These are phyloP conservation scores for Aspergillus jensenii DNA, from an alignment of 2,329 filamentous ascomycete species.

Conservation along the genomic window DNA sequence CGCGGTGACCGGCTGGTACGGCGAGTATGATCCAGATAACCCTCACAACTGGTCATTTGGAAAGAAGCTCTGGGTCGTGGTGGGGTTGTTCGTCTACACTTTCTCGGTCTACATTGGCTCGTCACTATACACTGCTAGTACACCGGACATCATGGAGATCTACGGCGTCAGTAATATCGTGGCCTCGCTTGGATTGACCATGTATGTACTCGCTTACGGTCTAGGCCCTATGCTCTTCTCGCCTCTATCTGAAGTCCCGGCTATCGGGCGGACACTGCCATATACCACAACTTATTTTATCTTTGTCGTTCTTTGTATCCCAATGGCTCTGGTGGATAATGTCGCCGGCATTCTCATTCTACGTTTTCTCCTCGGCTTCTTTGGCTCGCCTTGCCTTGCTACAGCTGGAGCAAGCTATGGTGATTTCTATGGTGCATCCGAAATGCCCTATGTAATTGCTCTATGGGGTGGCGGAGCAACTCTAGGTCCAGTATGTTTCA, in stretches of 20 bases:
- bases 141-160: not conserved
- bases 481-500: too few relatives aligned
- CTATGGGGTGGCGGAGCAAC: too few relatives aligned
- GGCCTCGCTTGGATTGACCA: not conserved
- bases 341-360: conserved; percentile 45
- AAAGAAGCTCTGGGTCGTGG: conserved; percentile 26
- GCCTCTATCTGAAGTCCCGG: not conserved
- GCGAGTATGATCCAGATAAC: conserved; percentile 23
- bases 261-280: not conserved
- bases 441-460: too few relatives aligned
- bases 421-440: too few relatives aligned
- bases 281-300: not conserved
- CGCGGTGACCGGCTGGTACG: not conserved
- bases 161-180: not conserved
- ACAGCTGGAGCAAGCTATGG: conserved; percentile 42
- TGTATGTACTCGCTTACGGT: not conserved
- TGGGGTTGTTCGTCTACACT: not conserved
- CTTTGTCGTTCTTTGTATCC: not conserved
- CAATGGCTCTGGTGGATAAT: not conserved
- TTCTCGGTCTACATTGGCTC: not conserved
- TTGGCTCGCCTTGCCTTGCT: conserved; percentile 43
- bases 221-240: not conserved
- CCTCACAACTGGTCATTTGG: conserved; percentile 34
- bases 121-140: not conserved
- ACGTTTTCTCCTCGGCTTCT: conserved; percentile 51